These are phyloP conservation scores for Teratosphaeria viscida DNA, from an alignment of 2,329 filamentous ascomycete genomes.

Conservation along the genomic window DNA sequence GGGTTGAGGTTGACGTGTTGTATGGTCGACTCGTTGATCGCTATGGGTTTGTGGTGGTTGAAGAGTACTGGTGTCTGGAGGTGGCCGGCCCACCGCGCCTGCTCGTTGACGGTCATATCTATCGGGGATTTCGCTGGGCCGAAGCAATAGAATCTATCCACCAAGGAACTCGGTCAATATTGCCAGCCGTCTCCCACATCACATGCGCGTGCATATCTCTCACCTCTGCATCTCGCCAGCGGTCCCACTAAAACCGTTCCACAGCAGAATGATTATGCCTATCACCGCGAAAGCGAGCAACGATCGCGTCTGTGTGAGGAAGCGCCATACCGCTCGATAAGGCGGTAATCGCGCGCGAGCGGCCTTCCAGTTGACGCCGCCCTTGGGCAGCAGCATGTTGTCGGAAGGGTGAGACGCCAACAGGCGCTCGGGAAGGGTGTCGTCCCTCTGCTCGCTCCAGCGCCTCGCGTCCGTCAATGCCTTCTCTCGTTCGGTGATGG, in stretches of 20 bases:
- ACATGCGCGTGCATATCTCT: constrained; percentile 22
- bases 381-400: constrained; percentile 79
- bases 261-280: constrained; percentile 68
- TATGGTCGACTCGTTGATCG: constrained; percentile 73
- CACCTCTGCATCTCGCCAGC: constrained; percentile 88
- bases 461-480: background rate
- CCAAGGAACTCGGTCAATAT: constrained; percentile 7
- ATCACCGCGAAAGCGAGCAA: constrained; percentile 61
- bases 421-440: constrained; percentile 7
- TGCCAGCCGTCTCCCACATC: background rate
- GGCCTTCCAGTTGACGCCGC: constrained; percentile 87
- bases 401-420: constrained; percentile 5
- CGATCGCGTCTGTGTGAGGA: constrained; percentile 68
- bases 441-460: constrained; percentile 1
- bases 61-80: constrained; percentile 88
- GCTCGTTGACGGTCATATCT: constrained; percentile 87
- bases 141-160: constrained; percentile 84
- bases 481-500: background rate
- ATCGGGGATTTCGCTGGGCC: constrained; percentile 91
- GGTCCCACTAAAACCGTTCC: constrained; percentile 71
- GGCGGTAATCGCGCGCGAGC: constrained; percentile 70
- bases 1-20: constrained; percentile 73
- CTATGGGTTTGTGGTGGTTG: constrained; percentile 84
- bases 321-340: constrained; percentile 50
- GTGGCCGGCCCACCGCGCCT: constrained; percentile 79